Base-by-base conservation (phyloP, 2,329 filamentous ascomycete genomes). In the Diplocarpon mali region DNA sequence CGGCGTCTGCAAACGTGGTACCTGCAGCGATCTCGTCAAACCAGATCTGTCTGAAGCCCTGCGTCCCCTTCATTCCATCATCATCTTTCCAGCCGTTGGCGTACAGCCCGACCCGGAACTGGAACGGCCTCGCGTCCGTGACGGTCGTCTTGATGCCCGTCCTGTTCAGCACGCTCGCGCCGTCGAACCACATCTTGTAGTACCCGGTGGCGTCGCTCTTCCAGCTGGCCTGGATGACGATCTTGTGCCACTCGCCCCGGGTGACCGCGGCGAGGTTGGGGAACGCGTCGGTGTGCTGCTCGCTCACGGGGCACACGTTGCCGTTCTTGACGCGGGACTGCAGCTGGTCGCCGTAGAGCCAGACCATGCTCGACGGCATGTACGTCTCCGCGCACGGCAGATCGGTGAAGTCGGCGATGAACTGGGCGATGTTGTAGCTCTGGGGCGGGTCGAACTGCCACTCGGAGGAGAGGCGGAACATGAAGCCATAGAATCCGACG, bases 41-140 rank as follows among this genome's bases (percentile, higher is more conserved):
- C 67, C 69, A 74, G n/a, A 72, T 54, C 58, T 70, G 63, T 9
- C 70, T 60, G 16, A 65, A 66, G 0, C 55, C 52, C 60, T 72
- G 69, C 13, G 48, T 63, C 1, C 67, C 68, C 38, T 60, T 51
- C 53, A 63, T 62, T 12, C 59, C 53, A 1, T 57, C 57, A 31
- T 67, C 60, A 47, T 72, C 69, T 46, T 69, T 58, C 70, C 69
- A 73, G 10, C 64, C 63, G 53, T 72, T 73, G 1, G 69, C 69
- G 56, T 73, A 73, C 28, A 72, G 56, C 0, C 70, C 70, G 11
- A 71, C 65, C 5, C 64, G 57, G 57, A 70, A 72, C 55, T 68
- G 60, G 51, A 72, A 72, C 4, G 55, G 48, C 29, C 61, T 59
- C 17, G 64, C 60, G 46, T 72, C 69, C 12, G 62, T 58, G 16